These are phyloP conservation scores for Calonectria honghensis DNA, from an alignment of 2,329 filamentous ascomycete genomes.

Conservation along the genomic window DNA sequence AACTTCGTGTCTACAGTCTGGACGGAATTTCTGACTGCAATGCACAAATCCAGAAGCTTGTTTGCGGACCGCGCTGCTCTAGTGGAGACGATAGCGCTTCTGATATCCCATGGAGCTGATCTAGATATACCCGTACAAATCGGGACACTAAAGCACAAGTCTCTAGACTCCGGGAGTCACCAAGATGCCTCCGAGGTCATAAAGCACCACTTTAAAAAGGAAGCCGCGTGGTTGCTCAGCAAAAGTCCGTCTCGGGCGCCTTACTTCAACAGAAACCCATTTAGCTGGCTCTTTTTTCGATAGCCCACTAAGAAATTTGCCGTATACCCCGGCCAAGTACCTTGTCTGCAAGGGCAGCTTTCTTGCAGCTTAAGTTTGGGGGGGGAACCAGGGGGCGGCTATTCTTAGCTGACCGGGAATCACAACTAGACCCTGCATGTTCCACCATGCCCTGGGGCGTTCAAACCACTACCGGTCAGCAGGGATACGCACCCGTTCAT, in stretches of 20 bases:
- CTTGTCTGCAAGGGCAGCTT: neutral
- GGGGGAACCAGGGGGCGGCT: neutral
- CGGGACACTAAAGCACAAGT: no score
- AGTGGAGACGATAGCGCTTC: no score
- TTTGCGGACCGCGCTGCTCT: no score
- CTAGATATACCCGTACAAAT: no score
- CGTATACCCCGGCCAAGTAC: neutral
- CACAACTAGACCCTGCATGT: neutral
- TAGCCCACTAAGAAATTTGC: neutral
- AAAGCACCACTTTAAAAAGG: no score
- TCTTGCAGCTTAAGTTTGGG: neutral
- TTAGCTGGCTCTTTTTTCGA: neutral
- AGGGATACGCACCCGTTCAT: neutral
- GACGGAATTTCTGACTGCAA: no score
- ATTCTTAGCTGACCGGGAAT: neutral
- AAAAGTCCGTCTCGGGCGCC: neutral
- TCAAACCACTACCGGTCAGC: neutral
- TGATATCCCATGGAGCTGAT: no score
- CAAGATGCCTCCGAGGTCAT: no score
- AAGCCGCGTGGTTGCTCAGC: neutral
- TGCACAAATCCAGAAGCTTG: no score
- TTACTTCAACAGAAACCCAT: neutral
- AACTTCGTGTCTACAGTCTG: no score
- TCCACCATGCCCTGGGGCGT: neutral
- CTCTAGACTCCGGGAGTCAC: no score